Base-by-base conservation (phyloP, 768 basidiomycete species). In the Leccinum arenicola region DNA sequence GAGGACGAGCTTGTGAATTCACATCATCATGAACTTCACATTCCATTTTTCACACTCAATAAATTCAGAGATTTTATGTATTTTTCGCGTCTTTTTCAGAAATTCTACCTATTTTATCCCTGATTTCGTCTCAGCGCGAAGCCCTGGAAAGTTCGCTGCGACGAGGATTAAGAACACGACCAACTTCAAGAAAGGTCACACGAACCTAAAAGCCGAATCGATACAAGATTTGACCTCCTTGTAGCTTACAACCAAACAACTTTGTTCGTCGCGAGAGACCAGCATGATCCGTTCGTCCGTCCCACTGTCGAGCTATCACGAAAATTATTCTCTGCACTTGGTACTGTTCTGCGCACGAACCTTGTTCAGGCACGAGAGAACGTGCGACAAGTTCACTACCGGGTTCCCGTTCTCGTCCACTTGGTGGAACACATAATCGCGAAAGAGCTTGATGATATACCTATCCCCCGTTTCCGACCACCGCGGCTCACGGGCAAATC, bases 381-480 rank as follows among this genome's bases (percentile, higher is more conserved):
- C 95, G 75, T 98, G 95, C 0, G 87, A 84, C 60, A 99, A 75
- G 69, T 95, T 95, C 57, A 98, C 80, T 17, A 97, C 85, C 0
- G 97, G 95, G 55, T 89, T 86, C 10, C 93, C 92, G 64, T 84
- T 82, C 68, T 94, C 92, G 63, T 97, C 95, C 45, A 97, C 89
- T 73, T 97, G 95, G 70, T 99, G 97, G 74, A 99, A 99, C 25
- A 99, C 95, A 66, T 91, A 95, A 73, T 99, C 97, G 17, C 97
- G 84, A 82, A 99, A 98, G 50, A 99, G 83, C 79, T 97, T 98
- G 79, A 99, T 84, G 70, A 98, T 93, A 72, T 99, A 99, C 61
- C 96, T 80, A 69, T 99, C 97, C 2, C 97, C 97, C 0, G 97
- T 98, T 70, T 99, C 97, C 12, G 95, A 95, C 97, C 97, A 99